Evolutionary conservation across 2,329 filamentous ascomycete genomes (phyloP), one percentile per base, ranked within the genome.

Genomic region (Chaetomium sp.): DNA sequence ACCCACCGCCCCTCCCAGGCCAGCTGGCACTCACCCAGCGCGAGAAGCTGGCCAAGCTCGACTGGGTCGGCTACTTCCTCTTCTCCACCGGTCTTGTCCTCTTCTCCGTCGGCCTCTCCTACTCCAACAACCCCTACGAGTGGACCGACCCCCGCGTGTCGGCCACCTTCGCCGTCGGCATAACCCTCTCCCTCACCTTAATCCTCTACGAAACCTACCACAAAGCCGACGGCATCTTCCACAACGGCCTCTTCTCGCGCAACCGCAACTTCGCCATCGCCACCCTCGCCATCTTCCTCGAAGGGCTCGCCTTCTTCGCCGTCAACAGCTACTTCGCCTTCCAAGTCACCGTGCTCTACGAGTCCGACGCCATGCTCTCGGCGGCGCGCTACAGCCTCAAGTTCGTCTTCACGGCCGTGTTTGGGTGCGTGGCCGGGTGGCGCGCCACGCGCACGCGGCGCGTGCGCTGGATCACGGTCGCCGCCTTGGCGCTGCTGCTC

Each of bases 251-350:
- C 1, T 79, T 79, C 70, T 60, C 60, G n/a, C 63, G 68, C 29
- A 72, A 74, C 60, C 72, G 76, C 42, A 79, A 78, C 67, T 79
- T 79, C 60, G 33, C 74, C 21, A 73, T 80, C 61, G 71, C 75
- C 0, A 63, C 76, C 1, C 51, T 75, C 9, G 77, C 75, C 47
- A 72, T 79, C 21, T 78, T 78, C 47, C 70, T 71, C 13, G 78
- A 79, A 59, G 78, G 78, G 16, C 58, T 78, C 0, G 74, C 73
- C 16, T 79, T 79, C 65, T 78, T 79, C 59, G 75, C 77, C 0
- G 75, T 74, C n/a, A 80, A 79, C 66, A 77, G 73, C 62, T 80
- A 80, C 69, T 79, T 79, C 47, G 74, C 77, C n/a, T 78, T 77
- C 57, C 71, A 80, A 69, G 71, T 73, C 57, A 70, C 68, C 42